Conservation (phyloP, 140 eudicot species). For the Flaveria floridana region DNA sequence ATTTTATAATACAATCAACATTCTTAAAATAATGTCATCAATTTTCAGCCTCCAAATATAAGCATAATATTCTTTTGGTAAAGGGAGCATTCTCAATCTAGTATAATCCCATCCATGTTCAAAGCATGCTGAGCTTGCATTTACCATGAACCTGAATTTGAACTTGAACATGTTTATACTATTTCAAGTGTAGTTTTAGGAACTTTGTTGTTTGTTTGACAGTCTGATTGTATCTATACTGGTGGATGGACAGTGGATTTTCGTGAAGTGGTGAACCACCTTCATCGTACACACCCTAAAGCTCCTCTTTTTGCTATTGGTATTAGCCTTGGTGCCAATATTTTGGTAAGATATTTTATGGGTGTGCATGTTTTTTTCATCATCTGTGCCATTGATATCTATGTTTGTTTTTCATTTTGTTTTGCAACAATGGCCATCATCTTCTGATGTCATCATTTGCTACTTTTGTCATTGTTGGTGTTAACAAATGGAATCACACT, state of each 20-base stretch:
- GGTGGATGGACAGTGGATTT: constrained; percentile 78
- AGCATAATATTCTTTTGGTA: not conserved
- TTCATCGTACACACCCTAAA: constrained; percentile 50
- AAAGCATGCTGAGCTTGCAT: constrained; percentile 1
- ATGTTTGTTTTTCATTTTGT: not conserved
- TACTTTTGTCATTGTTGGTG: constrained; percentile 11
- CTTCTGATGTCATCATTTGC: not conserved
- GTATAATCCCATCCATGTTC: constrained; percentile 2
- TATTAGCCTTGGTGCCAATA: constrained; percentile 81
- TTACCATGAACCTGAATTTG: not conserved
- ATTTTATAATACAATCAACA: not conserved
- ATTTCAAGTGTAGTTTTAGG: not conserved
- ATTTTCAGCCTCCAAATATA: not conserved
- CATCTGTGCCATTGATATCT: not conserved
- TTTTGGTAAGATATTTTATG: constrained; percentile 47
- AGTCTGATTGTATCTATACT: constrained; percentile 67
- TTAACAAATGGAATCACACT: constrained; percentile 7
- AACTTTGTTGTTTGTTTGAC: constrained; percentile 16
- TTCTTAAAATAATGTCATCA: not conserved
- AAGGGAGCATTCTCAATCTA: not conserved
- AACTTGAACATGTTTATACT: not conserved
- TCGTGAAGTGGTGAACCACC: constrained; percentile 51
- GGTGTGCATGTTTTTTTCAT: not conserved
- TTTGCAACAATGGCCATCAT: not conserved
- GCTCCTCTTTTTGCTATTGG: constrained; percentile 68